Percentiles rank a stretch among this genome's conserved stretches.
Conservation (phyloP, 441 rosid genomes). For the Adansonia rubrostipa region DNA sequence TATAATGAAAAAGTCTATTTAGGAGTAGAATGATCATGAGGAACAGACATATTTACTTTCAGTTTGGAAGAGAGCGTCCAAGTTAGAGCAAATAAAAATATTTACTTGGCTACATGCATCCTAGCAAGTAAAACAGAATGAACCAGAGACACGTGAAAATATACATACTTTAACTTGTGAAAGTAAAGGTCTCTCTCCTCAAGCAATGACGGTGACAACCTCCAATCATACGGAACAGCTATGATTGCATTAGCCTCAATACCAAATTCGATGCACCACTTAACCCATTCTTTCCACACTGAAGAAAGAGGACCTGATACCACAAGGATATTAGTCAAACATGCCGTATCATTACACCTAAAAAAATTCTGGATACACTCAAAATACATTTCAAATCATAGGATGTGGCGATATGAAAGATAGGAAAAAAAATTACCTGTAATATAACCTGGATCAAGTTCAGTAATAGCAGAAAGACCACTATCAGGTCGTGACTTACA, state of each 20-base stretch:
- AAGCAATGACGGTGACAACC: slow-evolving; percentile 91
- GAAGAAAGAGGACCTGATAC: slow-evolving; percentile 91
- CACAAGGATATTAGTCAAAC: slow-evolving; percentile 26
- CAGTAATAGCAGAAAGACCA: slow-evolving; percentile 95
- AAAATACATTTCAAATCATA: neutral
- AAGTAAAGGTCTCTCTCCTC: slow-evolving; percentile 98
- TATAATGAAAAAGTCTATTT: neutral
- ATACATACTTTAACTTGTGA: slow-evolving; percentile 90
- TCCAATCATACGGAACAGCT: slow-evolving; percentile 98
- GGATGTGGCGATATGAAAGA: neutral
- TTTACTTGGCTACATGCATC: slow-evolving; percentile 16
- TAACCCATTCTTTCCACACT: slow-evolving; percentile 98
- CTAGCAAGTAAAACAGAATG: slow-evolving; percentile 10
- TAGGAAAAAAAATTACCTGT: slow-evolving; percentile 56
- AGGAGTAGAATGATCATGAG: slow-evolving; percentile 4
- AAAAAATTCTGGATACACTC: slow-evolving; percentile 13
- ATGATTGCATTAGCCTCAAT: slow-evolving; percentile 92
- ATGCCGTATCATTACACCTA: neutral
- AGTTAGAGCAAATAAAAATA: slow-evolving; percentile 12
- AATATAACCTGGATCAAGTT: slow-evolving; percentile 94
- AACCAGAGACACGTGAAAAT: slow-evolving; percentile 6
- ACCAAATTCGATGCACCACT: slow-evolving; percentile 98
- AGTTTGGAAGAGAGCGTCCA: slow-evolving; percentile 13
- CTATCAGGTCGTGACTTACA: slow-evolving; percentile 96
- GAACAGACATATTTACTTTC: slow-evolving; percentile 10